Percentiles rank a stretch among this genome's conserved stretches.
Evolutionary conservation across 768 basidiomycete genomes (phyloP).

Genomic region (Russula earlei): DNA sequence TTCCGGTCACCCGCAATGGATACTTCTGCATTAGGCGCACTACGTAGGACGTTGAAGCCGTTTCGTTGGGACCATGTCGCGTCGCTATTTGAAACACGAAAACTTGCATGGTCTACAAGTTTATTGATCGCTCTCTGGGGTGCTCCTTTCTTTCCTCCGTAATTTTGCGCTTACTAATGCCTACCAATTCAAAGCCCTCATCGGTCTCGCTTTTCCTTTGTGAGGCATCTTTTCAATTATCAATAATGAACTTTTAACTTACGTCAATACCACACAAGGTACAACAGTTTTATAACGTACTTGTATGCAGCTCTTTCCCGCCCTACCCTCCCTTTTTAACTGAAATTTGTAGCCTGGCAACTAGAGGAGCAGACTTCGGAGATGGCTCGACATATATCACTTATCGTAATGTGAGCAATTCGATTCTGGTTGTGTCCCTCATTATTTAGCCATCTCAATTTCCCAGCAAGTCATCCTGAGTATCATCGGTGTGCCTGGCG

Average conservation of each 20-base stretch:
- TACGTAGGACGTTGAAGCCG: constrained; percentile 31
- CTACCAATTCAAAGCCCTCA: constrained; percentile 40
- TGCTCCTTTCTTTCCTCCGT: constrained; percentile 9
- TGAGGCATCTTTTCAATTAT: constrained; percentile 25
- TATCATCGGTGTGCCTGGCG: constrained; percentile 49
- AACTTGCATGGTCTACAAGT: constrained; percentile 41
- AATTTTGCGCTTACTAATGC: neutral
- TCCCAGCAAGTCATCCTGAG: constrained; percentile 45
- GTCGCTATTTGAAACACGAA: constrained; percentile 41
- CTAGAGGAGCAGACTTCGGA: constrained; percentile 59
- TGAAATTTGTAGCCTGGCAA: constrained; percentile 38
- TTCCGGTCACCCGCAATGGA: constrained; percentile 24
- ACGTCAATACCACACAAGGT: constrained; percentile 24
- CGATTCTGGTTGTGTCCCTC: neutral
- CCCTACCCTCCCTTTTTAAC: neutral
- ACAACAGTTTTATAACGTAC: constrained; percentile 45
- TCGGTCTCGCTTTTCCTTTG: constrained; percentile 69
- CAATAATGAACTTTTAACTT: neutral
- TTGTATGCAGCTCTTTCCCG: constrained; percentile 30
- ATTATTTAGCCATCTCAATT: neutral
- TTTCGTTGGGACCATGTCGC: constrained; percentile 37
- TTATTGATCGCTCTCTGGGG: constrained; percentile 48
- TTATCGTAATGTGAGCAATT: constrained; percentile 51
- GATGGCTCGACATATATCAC: constrained; percentile 62
- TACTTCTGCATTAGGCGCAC: constrained; percentile 30